Conservation (phyloP, 2,329 filamentous ascomycete genomes). For the Talaromyces islandicus region DNA sequence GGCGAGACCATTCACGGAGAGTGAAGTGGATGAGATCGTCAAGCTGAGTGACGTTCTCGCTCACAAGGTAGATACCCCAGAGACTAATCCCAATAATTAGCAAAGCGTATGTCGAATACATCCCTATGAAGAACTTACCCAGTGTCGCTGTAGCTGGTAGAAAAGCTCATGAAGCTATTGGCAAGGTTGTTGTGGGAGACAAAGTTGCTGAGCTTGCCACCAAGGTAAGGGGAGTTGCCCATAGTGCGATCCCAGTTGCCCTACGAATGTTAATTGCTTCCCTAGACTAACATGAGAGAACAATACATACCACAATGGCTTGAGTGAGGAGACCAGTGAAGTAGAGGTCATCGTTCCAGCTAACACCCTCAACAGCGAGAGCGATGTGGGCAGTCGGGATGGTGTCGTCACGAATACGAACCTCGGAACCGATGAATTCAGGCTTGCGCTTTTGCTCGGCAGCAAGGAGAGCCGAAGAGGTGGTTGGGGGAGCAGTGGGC, state of each 20-base stretch:
- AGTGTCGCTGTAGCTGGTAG: slow-evolving; percentile 98
- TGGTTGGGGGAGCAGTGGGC: slow-evolving; percentile 68
- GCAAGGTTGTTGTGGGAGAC: slow-evolving; percentile 92
- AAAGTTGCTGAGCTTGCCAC: slow-evolving; percentile 94
- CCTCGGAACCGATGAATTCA: slow-evolving; percentile 93
- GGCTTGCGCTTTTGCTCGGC: slow-evolving; percentile 78
- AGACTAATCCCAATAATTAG: slow-evolving; percentile 60
- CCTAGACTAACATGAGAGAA: background rate
- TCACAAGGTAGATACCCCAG: slow-evolving; percentile 98
- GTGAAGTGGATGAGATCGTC: slow-evolving; percentile 98
- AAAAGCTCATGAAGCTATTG: slow-evolving; percentile 99
- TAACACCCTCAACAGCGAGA: slow-evolving; percentile 97
- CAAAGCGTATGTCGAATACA: background rate
- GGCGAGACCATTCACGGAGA: slow-evolving; percentile 94
- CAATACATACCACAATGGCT: slow-evolving; percentile 64
- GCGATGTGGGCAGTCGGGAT: slow-evolving; percentile 96
- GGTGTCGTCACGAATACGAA: slow-evolving; percentile 92
- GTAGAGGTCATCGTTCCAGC: slow-evolving; percentile 99
- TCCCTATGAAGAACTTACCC: slow-evolving; percentile 59
- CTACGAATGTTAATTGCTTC: slow-evolving; percentile 4
- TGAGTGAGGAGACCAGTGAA: slow-evolving; percentile 96
- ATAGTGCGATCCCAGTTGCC: slow-evolving; percentile 99
- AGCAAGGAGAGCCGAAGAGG: slow-evolving; percentile 63
- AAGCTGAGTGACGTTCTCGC: slow-evolving; percentile 77
- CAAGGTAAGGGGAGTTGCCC: slow-evolving; percentile 94